Base-by-base conservation (phyloP, 2,329 filamentous ascomycete genomes). In the Aspergillus sp. region DNA sequence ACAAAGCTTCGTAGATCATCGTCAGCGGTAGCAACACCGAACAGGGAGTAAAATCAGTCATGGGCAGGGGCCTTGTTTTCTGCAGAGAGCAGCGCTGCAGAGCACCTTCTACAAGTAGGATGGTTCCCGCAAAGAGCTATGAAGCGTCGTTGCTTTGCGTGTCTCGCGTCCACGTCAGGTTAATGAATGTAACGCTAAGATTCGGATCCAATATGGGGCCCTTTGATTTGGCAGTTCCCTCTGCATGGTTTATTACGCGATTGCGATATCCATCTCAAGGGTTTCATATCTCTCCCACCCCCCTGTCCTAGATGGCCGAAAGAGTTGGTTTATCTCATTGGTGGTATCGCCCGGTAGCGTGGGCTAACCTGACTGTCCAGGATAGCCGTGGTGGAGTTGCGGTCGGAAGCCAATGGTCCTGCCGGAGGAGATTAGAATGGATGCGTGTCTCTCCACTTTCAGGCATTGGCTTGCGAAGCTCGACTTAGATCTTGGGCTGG, bases 381-480 rank as follows among this genome's bases (percentile, higher is more conserved):
- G 21, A 55, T 55, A 55, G 39, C 39, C 53, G 53, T 47, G 53
- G 53, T 55, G 53, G 53, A 55, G 53, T 55, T 25, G 27, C 27
- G 39, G 10, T 39, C 53, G 53, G 53, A 55, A 55, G 23, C 53
- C 42, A 47, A 55, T 55, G 25, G 53, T 55, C 39, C 25, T 55
- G 53, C 39, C 53, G 25, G 53, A 55, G 32, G 39, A 47, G 30
- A 54, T 30, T 47, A 5, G 36, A 47, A 47, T 21, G 39, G 17
- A 47, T 19, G 27, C n/a, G 13, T 55, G 23, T 47, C 36, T 47
- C 53, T 55, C 53, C 53, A 55, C 53, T 47, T 36, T 55, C 53
- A 47, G 53, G 53, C 53, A 55, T 55, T 13, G 51, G 51, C 25
- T 39, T 41, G 51, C 51, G 32, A 53, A 53, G 19, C 39, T 41